Base-by-base conservation (phyloP, 305 asterid genomes). In the Coffea humblotiana region DNA sequence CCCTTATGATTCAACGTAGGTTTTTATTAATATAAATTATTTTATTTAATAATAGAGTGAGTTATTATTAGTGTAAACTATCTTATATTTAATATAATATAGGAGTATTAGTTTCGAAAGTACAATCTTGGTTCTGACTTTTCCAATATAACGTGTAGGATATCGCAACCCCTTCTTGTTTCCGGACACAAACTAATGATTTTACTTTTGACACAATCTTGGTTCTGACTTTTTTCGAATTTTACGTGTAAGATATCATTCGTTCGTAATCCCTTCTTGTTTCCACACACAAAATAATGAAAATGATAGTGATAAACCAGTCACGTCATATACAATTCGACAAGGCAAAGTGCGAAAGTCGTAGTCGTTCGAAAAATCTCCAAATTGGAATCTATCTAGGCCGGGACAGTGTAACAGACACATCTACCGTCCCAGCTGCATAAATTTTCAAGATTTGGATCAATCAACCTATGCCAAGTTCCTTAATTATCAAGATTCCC, bases 111-210 rank as follows among this genome's bases (percentile, higher is more conserved):
- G 45, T 49, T 64, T 84, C 79, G 90, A 84, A 1, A 29, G 32
- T 81, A 45, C 16, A 81, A 85, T 87, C 92, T 79, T 71, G 78
- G 80, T 63, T 87, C 73, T 86, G 88, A 91, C 91, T 87, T 81
- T 87, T 37, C 51, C 37, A 29, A 43, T 61, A 37, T 84, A 77
- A 45, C 82, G 85, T 77, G 85, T 78, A 75, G 77, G 73, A 80
- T 77, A 72, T 80, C 83, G 49, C 74, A 58, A 23, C 78, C 82
- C 69, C 66, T 71, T 27, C 66, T 65, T 56, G 29, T 69, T 81
- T 78, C 75, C 74, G 65, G 43, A 75, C 72, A 72, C 73, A 81
- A 81, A 74, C 49, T 29, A 4, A 25, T 27, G 60, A 35, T 29
- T 29, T 29, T 29, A 29, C 45, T 51, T 64, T 84, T 81, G 90